These are phyloP conservation scores for Pythium diclinum DNA, from an alignment of 352 stramenopile species.

Conservation along the genomic window DNA sequence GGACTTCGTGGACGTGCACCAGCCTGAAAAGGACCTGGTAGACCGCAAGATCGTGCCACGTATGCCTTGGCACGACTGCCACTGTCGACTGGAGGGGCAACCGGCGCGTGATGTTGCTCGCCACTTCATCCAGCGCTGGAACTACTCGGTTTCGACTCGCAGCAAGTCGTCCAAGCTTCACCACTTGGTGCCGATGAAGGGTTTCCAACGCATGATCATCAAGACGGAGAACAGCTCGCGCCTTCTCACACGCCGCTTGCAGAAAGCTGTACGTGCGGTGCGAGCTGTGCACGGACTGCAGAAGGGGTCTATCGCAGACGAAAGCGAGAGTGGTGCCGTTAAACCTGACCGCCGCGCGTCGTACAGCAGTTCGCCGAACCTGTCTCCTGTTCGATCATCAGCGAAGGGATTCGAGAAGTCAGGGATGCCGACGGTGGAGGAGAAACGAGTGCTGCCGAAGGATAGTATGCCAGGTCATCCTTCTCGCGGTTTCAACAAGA, in stretches of 20 bases:
- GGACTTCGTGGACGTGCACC: conserved; percentile 78
- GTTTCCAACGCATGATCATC: conserved; percentile 37
- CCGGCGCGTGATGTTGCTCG: conserved; percentile 76
- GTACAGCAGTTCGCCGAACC: conserved; percentile 19
- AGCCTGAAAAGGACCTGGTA: conserved; percentile 73
- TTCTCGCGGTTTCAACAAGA: conserved; percentile 25
- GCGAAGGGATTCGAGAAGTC: background rate
- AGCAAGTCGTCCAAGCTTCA: conserved; percentile 75
- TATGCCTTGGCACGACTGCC: conserved; percentile 87
- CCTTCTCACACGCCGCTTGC: conserved; percentile 49
- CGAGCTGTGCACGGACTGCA: conserved; percentile 41
- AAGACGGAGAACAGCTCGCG: conserved; percentile 39
- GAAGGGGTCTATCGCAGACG: conserved; percentile 11
- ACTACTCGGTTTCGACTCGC: conserved; percentile 80
- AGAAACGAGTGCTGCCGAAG: background rate
- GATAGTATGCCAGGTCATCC: background rate
- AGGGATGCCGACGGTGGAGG: background rate
- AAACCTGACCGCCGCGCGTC: conserved; percentile 9
- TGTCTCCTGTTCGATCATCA: conserved; percentile 13
- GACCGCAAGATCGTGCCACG: conserved; percentile 63
- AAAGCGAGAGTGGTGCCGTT: background rate
- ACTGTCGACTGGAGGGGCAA: conserved; percentile 77
- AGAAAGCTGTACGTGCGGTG: conserved; percentile 65
- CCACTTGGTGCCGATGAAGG: conserved; percentile 76
- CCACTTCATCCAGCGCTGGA: conserved; percentile 88